These are phyloP conservation scores for Biscogniauxia mediterranea DNA, from an alignment of 2,329 filamentous ascomycete genomes.

Conservation along the genomic window DNA sequence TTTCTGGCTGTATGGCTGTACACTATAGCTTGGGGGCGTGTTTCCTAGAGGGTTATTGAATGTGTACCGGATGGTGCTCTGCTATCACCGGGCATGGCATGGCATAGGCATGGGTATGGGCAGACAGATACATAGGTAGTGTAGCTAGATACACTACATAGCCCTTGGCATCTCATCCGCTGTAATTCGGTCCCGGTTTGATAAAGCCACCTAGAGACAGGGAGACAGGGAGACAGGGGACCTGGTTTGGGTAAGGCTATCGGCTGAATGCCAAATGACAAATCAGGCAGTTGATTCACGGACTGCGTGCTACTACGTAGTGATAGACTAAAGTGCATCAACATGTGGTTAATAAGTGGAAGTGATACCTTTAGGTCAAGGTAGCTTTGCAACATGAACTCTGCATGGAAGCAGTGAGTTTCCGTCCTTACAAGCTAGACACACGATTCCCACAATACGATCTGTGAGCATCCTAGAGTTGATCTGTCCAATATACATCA, in stretches of 20 bases:
- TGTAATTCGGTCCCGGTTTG: background rate
- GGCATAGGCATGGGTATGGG: too few relatives aligned
- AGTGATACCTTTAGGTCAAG: slow-evolving; percentile 13
- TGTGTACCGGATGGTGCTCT: background rate
- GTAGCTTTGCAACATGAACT: slow-evolving; percentile 6
- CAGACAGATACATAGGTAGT: too few relatives aligned
- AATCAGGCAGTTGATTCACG: slow-evolving; percentile 19
- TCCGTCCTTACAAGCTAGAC: slow-evolving; percentile 19
- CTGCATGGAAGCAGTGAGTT: slow-evolving; percentile 20
- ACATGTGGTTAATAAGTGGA: slow-evolving; percentile 13
- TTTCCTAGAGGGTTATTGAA: background rate
- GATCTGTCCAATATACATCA: slow-evolving; percentile 4
- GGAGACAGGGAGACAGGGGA: background rate
- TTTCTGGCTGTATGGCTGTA: too few relatives aligned
- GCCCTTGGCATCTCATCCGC: background rate
- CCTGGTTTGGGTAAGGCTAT: slow-evolving; percentile 13
- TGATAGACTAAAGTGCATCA: slow-evolving; percentile 14
- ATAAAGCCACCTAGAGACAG: slow-evolving; percentile 14
- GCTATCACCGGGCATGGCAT: background rate
- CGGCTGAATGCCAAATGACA: slow-evolving; percentile 17
- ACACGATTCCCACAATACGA: slow-evolving; percentile 20
- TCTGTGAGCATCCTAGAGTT: slow-evolving; percentile 6
- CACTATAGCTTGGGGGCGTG: slow-evolving; percentile 9
- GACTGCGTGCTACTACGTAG: background rate
- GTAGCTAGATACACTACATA: background rate